Evolutionary conservation across 371 early-diverging fungal species (phyloP), one percentile per base, ranked within the genome.

Genomic region (Syncephalis plumigaleata): DNA sequence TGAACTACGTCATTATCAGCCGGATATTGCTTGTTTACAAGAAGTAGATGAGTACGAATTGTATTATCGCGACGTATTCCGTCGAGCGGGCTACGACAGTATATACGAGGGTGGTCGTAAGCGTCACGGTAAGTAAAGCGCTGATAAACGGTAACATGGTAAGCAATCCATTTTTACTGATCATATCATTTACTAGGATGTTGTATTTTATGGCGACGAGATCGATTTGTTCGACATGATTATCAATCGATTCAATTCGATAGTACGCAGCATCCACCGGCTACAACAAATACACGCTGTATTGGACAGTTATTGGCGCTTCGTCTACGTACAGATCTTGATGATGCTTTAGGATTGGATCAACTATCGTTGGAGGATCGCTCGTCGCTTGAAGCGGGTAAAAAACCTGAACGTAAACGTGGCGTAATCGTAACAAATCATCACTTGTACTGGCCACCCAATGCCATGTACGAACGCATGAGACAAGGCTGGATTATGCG

Each of bases 181-280:
- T n/a, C n/a, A n/a, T n/a, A n/a, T n/a, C n/a, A n/a, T n/a, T n/a
- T 8, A 45, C 3, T 45, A 46, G 46, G 46, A 5, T 46, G 46
- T 20, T 46, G 46, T 25, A 46, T 46, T 36, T 24, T 31, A 31
- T 31, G 31, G 31, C 31, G 31, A 31, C 31, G 31, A 4, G 31
- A 31, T 11, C 31, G 31, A 7, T 31, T 31, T 31, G 11, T 11
- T 4, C 31, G 31, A 31, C 31, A 31, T 11, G 31, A 31, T 31
- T 31, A 31, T 31, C 31, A 31, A 31, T 7, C 31, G 11, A 11
- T 31, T 31, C 31, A 31, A 31, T 31, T 31, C 31, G 31, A 31
- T 31, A 31, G 31, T 31, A 11, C 31, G 31, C 31, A 31, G 11
- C 11, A 31, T 31, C 31, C 31, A 31, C 4, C 31, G 4, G 31